Conservation (phyloP, 768 basidiomycete genomes). For the Austroboletus eburneus region DNA sequence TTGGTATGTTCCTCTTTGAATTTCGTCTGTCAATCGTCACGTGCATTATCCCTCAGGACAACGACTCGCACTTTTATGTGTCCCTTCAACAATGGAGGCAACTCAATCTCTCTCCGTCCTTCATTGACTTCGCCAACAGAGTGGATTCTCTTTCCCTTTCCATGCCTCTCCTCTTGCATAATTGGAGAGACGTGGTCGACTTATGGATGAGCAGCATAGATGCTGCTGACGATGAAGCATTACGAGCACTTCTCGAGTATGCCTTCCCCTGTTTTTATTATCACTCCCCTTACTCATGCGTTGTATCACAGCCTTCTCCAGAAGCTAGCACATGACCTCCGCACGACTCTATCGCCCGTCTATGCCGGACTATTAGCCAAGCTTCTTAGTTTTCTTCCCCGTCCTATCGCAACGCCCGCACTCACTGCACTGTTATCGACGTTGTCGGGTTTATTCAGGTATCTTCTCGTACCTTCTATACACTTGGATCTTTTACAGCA, state of each 20-base stretch:
- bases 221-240: constrained; percentile 64
- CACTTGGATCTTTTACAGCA: constrained; percentile 47
- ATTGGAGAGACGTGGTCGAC: constrained; percentile 65
- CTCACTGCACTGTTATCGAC: constrained; percentile 65
- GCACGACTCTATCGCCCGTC: constrained; percentile 64
- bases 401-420: constrained; percentile 54
- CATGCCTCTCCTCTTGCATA: constrained; percentile 77
- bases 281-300: constrained; percentile 11
- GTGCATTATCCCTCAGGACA: constrained; percentile 46
- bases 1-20: constrained; percentile 33
- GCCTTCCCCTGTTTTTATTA: constrained; percentile 19
- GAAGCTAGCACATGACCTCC: constrained; percentile 75
- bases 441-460: constrained; percentile 65
- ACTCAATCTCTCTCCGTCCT: constrained; percentile 73
- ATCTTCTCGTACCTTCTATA: constrained; percentile 64
- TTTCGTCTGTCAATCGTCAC: background rate
- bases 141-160: constrained; percentile 62
- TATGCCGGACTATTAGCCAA: constrained; percentile 53
- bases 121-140: constrained; percentile 63
- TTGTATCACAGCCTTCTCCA: constrained; percentile 56
- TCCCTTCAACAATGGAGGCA: constrained; percentile 74
- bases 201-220: constrained; percentile 61
- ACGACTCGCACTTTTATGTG: constrained; percentile 73
- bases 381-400: constrained; percentile 54
- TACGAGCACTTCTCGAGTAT: constrained; percentile 74